phyloP scores from a whole-genome alignment of 1,284 basidiomycete genomes.

The Fomitiporia mediterranea region DNA sequence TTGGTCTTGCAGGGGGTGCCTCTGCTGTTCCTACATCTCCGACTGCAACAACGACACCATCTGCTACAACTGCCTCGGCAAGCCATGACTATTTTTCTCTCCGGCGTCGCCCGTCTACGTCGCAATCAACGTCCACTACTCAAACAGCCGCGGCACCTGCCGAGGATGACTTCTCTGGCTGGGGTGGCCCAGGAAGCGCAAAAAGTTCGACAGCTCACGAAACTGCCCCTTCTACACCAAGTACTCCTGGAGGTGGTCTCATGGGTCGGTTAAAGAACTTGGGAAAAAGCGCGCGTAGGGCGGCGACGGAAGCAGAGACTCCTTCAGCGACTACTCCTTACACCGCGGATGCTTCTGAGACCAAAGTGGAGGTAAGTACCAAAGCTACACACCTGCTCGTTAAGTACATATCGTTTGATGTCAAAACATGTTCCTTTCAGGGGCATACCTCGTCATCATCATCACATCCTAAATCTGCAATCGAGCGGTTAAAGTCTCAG shows the following conservation, averaged over 20 bases:
- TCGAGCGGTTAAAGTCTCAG: constrained; percentile 64
- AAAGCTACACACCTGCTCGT: no score
- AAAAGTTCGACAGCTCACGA: constrained; percentile 23
- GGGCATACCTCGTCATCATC: constrained; percentile 10
- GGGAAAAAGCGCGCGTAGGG: constrained; percentile 55
- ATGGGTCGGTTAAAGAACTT: constrained; percentile 79
- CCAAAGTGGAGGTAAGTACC: constrained; percentile 27
- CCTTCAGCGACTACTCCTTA: constrained; percentile 29
- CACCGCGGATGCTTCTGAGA: constrained; percentile 23
- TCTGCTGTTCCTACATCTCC: background rate
- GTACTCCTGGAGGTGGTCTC: constrained; percentile 44
- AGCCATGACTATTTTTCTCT: constrained; percentile 51
- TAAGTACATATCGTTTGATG: no score
- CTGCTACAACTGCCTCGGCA: constrained; percentile 1
- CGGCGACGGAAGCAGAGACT: constrained; percentile 35
- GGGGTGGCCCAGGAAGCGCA: constrained; percentile 41
- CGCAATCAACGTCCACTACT: constrained; percentile 10
- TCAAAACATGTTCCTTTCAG: background rate
- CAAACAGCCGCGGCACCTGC: constrained; percentile 28
- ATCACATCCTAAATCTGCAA: constrained; percentile 41
- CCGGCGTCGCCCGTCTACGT: constrained; percentile 41
- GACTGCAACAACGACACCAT: constrained; percentile 7
- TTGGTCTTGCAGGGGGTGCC: background rate
- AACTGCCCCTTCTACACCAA: constrained; percentile 38
- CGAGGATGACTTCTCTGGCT: constrained; percentile 52